Conservation (phyloP, 2,329 filamentous ascomycete genomes). For the Cercospora citrullina region DNA sequence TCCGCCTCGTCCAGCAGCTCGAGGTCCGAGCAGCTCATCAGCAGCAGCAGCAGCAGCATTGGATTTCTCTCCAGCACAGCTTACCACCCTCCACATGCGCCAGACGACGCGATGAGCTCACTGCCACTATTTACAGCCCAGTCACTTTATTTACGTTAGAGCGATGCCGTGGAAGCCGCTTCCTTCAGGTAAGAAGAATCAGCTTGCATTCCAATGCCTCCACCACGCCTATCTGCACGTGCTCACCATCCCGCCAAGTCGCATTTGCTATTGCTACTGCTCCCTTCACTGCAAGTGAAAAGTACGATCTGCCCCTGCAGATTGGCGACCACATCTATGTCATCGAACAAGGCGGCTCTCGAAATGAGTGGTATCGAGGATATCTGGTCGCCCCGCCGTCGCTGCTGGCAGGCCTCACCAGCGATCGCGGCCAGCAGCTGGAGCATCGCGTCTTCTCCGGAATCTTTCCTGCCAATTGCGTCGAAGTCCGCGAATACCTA, state of each 20-base stretch:
- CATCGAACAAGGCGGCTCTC: conserved; percentile 84
- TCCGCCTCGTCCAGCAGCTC: neutral
- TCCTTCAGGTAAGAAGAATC: conserved; percentile 8
- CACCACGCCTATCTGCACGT: neutral
- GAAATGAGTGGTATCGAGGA: conserved; percentile 90
- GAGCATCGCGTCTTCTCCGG: conserved; percentile 98
- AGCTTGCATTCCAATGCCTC: conserved; percentile 62
- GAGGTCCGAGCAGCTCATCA: neutral
- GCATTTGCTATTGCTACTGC: conserved; percentile 96
- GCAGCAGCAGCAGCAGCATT: neutral
- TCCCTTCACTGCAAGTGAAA: conserved; percentile 82
- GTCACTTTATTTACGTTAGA: conserved; percentile 9
- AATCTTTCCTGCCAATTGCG: conserved; percentile 91
- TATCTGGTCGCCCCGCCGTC: conserved; percentile 95
- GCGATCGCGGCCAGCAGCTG: conserved; percentile 85
- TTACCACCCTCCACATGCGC: neutral
- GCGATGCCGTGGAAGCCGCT: conserved; percentile 22
- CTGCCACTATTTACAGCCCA: conserved; percentile 9
- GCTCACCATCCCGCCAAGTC: conserved; percentile 57
- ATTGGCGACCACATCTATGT: conserved; percentile 98
- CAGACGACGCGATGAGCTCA: conserved; percentile 11
- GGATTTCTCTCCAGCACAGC: neutral
- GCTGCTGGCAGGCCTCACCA: conserved; percentile 85
- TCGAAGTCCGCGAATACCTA: conserved; percentile 90
- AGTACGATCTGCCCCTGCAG: conserved; percentile 91